Evolutionary conservation across 129 eudicot species (phyloP).

Genomic region (Lactuca saligna): DNA sequence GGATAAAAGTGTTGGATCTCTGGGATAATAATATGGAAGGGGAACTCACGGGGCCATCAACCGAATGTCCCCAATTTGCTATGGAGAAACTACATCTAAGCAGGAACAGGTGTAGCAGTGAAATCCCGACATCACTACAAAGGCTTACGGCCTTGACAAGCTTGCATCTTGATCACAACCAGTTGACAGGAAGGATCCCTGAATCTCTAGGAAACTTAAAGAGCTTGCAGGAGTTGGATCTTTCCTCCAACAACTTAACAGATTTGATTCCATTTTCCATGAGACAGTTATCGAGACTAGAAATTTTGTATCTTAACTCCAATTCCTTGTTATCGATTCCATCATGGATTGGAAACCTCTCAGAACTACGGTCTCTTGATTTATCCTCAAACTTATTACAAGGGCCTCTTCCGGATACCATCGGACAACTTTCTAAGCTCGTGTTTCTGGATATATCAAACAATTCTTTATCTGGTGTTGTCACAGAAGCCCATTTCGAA

Average conservation of each 20-base stretch:
- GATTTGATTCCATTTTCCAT: slow-evolving; percentile 33
- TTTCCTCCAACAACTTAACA: slow-evolving; percentile 32
- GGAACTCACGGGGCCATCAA: not conserved
- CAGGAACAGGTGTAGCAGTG: slow-evolving; percentile 9
- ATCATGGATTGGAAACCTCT: slow-evolving; percentile 24
- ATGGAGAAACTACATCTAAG: slow-evolving; percentile 21
- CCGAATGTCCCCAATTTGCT: slow-evolving; percentile 16
- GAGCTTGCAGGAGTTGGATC: slow-evolving; percentile 17
- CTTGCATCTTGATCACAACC: slow-evolving; percentile 18
- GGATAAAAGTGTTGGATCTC: slow-evolving; percentile 19
- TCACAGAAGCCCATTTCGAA: slow-evolving; percentile 39
- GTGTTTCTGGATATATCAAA: slow-evolving; percentile 20
- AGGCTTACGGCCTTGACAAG: slow-evolving; percentile 21
- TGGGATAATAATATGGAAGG: slow-evolving; percentile 16
- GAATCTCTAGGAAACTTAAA: slow-evolving; percentile 25
- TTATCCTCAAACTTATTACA: slow-evolving; percentile 27
- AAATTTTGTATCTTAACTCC: slow-evolving; percentile 6
- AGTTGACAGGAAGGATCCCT: slow-evolving; percentile 27
- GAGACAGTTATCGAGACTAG: not conserved
- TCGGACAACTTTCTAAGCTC: slow-evolving; percentile 29
- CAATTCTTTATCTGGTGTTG: slow-evolving; percentile 20
- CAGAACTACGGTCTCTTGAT: slow-evolving; percentile 31
- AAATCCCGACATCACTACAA: slow-evolving; percentile 23
- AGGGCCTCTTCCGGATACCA: slow-evolving; percentile 22
- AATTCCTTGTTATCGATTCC: slow-evolving; percentile 30